A percentile compares a stretch with the other conserved stretches of the same genome.
These are phyloP conservation scores for Penicilliopsis zonata DNA, from an alignment of 495 filamentous ascomycete species.

Conservation along the genomic window DNA sequence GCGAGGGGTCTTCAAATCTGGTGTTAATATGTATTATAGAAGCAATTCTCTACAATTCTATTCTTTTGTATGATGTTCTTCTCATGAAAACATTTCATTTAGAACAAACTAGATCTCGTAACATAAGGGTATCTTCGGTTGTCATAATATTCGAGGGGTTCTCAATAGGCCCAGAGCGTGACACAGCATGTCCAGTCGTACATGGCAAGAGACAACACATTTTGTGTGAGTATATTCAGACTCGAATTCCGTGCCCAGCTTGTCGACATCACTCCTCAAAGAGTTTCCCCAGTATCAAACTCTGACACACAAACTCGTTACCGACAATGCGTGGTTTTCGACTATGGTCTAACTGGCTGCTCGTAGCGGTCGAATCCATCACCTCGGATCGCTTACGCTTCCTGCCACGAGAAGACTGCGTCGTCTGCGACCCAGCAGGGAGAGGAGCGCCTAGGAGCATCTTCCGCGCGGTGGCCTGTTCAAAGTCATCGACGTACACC, in stretches of 20 bases:
- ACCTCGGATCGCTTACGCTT: slow-evolving; percentile 43
- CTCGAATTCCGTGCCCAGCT: no score
- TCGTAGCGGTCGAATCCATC: slow-evolving; percentile 25
- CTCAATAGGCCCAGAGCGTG: no score
- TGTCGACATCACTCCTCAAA: slow-evolving; percentile 44
- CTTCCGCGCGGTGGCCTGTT: slow-evolving; percentile 31
- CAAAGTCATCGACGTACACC: slow-evolving; percentile 63
- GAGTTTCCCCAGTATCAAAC: slow-evolving; percentile 73
- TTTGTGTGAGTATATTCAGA: no score
- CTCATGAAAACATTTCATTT: no score
- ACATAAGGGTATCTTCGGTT: no score
- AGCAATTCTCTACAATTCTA: slow-evolving; percentile 12
- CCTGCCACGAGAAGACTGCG: slow-evolving; percentile 14
- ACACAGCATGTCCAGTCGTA: no score
- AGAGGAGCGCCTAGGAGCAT: slow-evolving; percentile 21
- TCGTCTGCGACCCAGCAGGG: slow-evolving; percentile 4
- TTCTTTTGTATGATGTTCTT: no score
- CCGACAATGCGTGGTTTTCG: slow-evolving; percentile 52
- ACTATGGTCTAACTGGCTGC: slow-evolving; percentile 14
- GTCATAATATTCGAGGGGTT: no score
- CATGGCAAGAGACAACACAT: no score
- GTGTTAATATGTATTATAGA: slow-evolving; percentile 31
- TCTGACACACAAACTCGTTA: slow-evolving; percentile 87
- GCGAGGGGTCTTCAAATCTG: slow-evolving; percentile 15
- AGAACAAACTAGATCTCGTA: no score